These are phyloP conservation scores for Trichophyton simii DNA, from an alignment of 2,329 filamentous ascomycete genomes.

Conservation along the genomic window DNA sequence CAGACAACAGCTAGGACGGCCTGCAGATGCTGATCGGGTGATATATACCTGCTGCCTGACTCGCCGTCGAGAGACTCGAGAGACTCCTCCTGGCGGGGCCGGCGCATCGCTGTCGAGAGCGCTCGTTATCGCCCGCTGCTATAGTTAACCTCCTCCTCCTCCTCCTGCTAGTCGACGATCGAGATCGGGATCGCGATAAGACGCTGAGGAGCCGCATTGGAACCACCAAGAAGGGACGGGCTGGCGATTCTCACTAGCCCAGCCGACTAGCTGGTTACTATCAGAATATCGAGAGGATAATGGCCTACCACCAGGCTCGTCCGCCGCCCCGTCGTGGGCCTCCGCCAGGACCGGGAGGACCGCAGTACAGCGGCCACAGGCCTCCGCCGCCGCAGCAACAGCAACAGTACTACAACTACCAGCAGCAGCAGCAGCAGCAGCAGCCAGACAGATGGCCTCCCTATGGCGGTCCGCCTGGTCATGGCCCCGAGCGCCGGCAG, in stretches of 20 bases:
- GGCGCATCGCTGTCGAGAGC: neutral
- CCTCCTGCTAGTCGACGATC: neutral
- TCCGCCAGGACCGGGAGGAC: neutral
- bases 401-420: neutral
- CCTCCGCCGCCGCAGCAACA: neutral
- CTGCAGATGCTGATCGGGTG: too few species aligned
- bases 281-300: neutral
- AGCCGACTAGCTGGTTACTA: neutral
- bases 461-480: neutral
- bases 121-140: too few species aligned
- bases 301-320: conserved; percentile 3
- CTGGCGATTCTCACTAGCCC: too few species aligned
- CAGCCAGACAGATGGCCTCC: neutral
- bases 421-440: neutral
- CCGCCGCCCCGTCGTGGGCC: neutral
- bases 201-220: neutral
- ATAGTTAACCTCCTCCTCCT: too few species aligned
- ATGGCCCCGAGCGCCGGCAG: neutral
- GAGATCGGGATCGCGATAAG: neutral
- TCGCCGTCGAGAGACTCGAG: too few species aligned
- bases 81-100: neutral
- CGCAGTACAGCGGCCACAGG: neutral
- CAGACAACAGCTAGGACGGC: too few species aligned
- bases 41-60: too few species aligned
- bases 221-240: neutral